These are phyloP conservation scores for Ricinus communis DNA, from an alignment of 345 rosid species.

Conservation along the genomic window DNA sequence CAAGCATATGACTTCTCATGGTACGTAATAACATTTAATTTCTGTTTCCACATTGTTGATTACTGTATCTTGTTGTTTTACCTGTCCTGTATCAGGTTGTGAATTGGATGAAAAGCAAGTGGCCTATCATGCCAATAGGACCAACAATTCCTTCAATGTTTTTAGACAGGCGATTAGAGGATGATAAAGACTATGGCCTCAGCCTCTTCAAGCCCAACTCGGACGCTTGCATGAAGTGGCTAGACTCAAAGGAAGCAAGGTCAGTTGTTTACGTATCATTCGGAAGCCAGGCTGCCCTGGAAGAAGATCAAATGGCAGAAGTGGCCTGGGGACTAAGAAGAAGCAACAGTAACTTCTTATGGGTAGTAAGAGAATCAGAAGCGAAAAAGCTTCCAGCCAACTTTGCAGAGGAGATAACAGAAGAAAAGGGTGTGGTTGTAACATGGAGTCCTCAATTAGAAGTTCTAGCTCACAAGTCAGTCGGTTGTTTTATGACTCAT, in stretches of 20 bases:
- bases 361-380: slow-evolving; percentile 66
- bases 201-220: slow-evolving; percentile 33
- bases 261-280: slow-evolving; percentile 62
- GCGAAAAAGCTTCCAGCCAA: slow-evolving; percentile 34
- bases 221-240: slow-evolving; percentile 42
- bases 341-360: slow-evolving; percentile 35
- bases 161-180: slow-evolving; percentile 29
- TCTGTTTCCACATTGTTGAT: too few species aligned
- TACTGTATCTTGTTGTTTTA: too few species aligned
- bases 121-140: slow-evolving; percentile 25
- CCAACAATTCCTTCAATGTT: slow-evolving; percentile 41
- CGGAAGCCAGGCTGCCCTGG: slow-evolving; percentile 49
- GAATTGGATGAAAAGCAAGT: slow-evolving; percentile 9
- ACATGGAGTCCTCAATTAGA: slow-evolving; percentile 57
- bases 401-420: slow-evolving; percentile 23
- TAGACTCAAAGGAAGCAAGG: slow-evolving; percentile 39
- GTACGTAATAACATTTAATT: too few species aligned
- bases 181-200: slow-evolving; percentile 35
- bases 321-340: slow-evolving; percentile 44
- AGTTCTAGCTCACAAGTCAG: slow-evolving; percentile 42
- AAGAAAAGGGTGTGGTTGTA: slow-evolving; percentile 39
- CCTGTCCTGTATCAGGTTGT: neutral
- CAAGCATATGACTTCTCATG: too few species aligned
- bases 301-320: slow-evolving; percentile 51
- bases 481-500: slow-evolving; percentile 60